phyloP scores from a whole-genome alignment of 805 yeast genomes.

The Kuraishia cidri region DNA sequence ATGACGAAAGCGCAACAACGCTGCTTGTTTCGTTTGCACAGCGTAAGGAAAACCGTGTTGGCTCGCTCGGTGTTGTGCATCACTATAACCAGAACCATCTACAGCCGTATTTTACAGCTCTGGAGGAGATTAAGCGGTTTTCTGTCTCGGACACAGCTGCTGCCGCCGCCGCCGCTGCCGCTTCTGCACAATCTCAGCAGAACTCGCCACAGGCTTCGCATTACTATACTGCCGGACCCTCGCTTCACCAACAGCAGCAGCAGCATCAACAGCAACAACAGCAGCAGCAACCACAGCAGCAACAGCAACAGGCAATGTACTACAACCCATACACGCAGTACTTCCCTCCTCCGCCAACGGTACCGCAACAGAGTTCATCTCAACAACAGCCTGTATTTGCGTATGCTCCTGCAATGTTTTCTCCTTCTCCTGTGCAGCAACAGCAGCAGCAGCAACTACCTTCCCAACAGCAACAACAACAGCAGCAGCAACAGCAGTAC shows the following conservation, averaged over 20 bases:
- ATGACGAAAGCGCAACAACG: constrained; percentile 29
- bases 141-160: no score
- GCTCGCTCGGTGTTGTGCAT: constrained; percentile 18
- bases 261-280: constrained; percentile 5
- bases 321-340: constrained; percentile 1
- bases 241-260: constrained; percentile 3
- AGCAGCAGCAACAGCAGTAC: no score
- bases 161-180: no score
- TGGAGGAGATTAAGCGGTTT: constrained; percentile 7
- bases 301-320: constrained; percentile 1
- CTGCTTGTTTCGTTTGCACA: constrained; percentile 73
- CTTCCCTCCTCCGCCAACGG: no score
- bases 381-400: no score
- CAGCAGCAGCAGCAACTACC: constrained; percentile 2
- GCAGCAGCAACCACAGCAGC: constrained; percentile 1
- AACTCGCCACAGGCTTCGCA: no score
- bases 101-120: constrained; percentile 2
- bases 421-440: constrained; percentile 1
- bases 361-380: no score
- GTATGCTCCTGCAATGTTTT: no score
- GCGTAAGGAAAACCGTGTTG: constrained; percentile 48
- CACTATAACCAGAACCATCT: constrained; percentile 25
- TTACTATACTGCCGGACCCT: no score
- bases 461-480: constrained; percentile 2
- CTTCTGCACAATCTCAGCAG: no score